A percentile compares a stretch with the other conserved stretches of the same genome.
Conservation (phyloP, 805 yeast species). For the Cyberlindnera xylosilytica region DNA sequence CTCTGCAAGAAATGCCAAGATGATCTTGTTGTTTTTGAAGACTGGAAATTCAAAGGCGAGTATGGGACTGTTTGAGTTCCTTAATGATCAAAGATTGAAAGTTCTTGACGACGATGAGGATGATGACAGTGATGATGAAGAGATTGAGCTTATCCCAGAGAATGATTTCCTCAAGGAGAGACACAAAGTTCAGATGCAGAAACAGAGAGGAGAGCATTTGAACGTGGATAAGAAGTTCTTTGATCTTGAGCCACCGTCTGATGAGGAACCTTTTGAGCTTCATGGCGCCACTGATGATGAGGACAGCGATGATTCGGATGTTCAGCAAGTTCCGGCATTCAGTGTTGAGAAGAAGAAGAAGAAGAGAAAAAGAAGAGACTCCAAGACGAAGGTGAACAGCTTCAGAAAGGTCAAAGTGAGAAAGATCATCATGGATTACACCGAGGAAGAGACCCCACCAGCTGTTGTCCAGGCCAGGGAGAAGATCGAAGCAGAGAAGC, state of each 20-base stretch:
- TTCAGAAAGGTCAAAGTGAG: neutral
- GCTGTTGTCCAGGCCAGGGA: too few relatives aligned
- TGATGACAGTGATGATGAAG: slow-evolving; percentile 8
- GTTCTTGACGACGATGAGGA: slow-evolving; percentile 1
- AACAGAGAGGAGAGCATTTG: neutral
- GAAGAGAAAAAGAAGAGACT: too few relatives aligned
- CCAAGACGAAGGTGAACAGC: neutral
- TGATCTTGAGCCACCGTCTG: slow-evolving; percentile 13
- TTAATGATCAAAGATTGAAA: slow-evolving; percentile 7
- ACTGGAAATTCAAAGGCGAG: slow-evolving; percentile 5
- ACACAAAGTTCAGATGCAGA: neutral
- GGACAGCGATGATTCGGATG: neutral
- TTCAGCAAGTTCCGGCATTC: neutral
- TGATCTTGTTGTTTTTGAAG: slow-evolving; percentile 7
- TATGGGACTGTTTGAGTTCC: slow-evolving; percentile 6
- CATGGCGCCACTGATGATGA: slow-evolving; percentile 10
- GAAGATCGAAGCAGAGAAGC: too few relatives aligned
- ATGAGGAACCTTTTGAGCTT: slow-evolving; percentile 9
- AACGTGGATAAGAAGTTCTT: slow-evolving; percentile 9
- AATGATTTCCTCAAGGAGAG: slow-evolving; percentile 9
- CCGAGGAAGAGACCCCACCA: neutral
- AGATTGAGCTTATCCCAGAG: slow-evolving; percentile 9
- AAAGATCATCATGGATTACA: neutral
- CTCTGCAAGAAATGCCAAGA: slow-evolving; percentile 22
- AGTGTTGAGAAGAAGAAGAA: neutral